phyloP scores from a whole-genome alignment of 2,329 filamentous ascomycete species.

The Phymatotrichopsis omnivora region DNA sequence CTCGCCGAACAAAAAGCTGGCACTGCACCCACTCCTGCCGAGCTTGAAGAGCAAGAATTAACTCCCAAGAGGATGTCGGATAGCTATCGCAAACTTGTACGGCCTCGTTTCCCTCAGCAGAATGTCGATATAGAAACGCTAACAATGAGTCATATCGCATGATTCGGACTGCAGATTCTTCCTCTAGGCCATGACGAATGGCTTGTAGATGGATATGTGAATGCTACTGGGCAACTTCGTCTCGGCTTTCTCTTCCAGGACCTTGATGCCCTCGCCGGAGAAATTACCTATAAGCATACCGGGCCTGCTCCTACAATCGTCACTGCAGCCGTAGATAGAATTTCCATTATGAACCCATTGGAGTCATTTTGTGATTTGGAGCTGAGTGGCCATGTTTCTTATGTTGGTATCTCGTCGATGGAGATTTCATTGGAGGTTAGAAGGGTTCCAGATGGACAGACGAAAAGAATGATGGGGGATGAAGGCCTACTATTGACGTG shows the following conservation, averaged over 20 bases:
- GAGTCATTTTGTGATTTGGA: conserved; percentile 71
- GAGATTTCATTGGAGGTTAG: conserved; percentile 60
- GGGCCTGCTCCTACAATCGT: conserved; percentile 46
- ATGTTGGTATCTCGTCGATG: conserved; percentile 39
- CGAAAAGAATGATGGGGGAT: conserved; percentile 39
- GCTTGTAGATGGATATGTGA: conserved; percentile 68
- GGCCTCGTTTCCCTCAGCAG: conserved; percentile 31
- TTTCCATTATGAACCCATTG: conserved; percentile 55
- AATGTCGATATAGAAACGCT: neutral
- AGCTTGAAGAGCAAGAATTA: conserved; percentile 44
- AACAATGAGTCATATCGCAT: conserved; percentile 6
- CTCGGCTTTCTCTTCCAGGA: conserved; percentile 71
- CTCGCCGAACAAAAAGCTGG: conserved; percentile 43
- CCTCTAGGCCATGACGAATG: conserved; percentile 64
- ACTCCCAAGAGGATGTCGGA: conserved; percentile 60
- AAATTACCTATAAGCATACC: conserved; percentile 62
- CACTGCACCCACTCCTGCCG: conserved; percentile 18
- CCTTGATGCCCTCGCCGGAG: conserved; percentile 64
- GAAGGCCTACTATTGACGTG: conserved; percentile 60
- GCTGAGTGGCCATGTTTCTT: conserved; percentile 43
- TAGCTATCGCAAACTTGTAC: conserved; percentile 58
- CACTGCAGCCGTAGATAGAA: conserved; percentile 43
- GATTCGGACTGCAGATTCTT: conserved; percentile 42
- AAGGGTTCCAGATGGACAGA: conserved; percentile 48
- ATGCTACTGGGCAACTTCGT: conserved; percentile 63